Evolutionary conservation across 306 rosid genomes (phyloP).

Genomic region (Quercus berberidifolia): DNA sequence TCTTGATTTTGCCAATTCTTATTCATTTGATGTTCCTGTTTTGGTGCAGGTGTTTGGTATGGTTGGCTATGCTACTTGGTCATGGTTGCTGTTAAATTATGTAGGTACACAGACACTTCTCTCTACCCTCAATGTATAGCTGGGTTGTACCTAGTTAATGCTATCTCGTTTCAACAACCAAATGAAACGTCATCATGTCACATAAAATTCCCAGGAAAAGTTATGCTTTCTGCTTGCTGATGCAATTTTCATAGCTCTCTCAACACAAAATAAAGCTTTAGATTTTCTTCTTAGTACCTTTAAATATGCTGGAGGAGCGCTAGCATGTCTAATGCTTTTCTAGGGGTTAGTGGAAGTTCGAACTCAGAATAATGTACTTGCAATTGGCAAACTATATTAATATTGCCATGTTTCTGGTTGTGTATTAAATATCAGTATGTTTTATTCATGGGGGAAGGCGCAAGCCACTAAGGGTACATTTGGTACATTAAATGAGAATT

Average conservation of each 20-base stretch:
- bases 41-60: background rate
- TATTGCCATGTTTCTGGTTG: background rate
- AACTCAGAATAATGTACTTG: background rate
- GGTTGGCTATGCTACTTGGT: background rate
- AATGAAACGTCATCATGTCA: background rate
- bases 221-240: background rate
- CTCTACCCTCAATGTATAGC: background rate
- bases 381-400: background rate
- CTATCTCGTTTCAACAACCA: background rate
- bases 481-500: no score
- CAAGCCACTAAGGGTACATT: no score
- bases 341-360: background rate
- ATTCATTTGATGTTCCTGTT: background rate
- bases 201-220: background rate
- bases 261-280: background rate
- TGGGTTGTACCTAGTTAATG: background rate
- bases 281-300: background rate
- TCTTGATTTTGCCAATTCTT: background rate
- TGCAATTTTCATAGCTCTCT: background rate
- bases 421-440: background rate
- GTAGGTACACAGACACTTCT: background rate
- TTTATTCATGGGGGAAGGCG: background rate
- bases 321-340: background rate
- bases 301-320: background rate
- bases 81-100: background rate